A percentile compares a stretch with the other conserved stretches of the same genome.
Evolutionary conservation across 441 rosid genomes (phyloP).

Genomic region (Theobroma grandiflorum): DNA sequence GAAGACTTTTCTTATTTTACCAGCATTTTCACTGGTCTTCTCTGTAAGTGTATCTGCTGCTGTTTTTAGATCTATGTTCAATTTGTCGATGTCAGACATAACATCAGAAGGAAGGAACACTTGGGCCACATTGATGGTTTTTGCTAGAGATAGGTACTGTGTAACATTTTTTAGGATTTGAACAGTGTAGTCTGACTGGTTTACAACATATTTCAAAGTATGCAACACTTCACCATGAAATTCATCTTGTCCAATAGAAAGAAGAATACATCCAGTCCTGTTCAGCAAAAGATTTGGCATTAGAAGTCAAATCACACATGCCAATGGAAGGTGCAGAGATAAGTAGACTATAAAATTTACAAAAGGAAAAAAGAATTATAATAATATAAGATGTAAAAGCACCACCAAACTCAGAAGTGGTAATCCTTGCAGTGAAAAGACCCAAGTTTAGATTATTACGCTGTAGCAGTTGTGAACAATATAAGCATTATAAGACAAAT

Average conservation of each 20-base stretch:
- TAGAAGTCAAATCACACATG: background rate
- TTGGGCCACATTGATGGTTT: slow-evolving; percentile 80
- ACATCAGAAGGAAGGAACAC: slow-evolving; percentile 75
- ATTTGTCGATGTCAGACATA: slow-evolving; percentile 74
- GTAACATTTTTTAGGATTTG: slow-evolving; percentile 85
- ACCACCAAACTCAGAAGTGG: background rate
- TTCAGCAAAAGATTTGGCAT: slow-evolving; percentile 12
- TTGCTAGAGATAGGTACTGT: slow-evolving; percentile 85
- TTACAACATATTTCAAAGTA: slow-evolving; percentile 85
- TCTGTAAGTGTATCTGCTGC: slow-evolving; percentile 76
- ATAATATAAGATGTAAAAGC: background rate
- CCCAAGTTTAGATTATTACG: slow-evolving; percentile 57
- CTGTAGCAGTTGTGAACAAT: slow-evolving; percentile 82
- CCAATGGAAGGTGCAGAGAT: background rate
- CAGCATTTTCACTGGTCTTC: slow-evolving; percentile 76
- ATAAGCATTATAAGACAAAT: slow-evolving; percentile 77
- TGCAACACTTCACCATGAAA: slow-evolving; percentile 76
- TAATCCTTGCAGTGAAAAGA: slow-evolving; percentile 3
- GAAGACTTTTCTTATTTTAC: slow-evolving; percentile 72
- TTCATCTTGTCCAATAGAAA: slow-evolving; percentile 83
- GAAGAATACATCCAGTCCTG: slow-evolving; percentile 92
- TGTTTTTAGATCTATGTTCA: slow-evolving; percentile 68
- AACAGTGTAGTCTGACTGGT: slow-evolving; percentile 92
- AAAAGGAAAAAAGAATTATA: background rate
- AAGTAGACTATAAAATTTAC: background rate